Conservation (phyloP, 1,284 basidiomycete genomes). For the Peniophora sp. region DNA sequence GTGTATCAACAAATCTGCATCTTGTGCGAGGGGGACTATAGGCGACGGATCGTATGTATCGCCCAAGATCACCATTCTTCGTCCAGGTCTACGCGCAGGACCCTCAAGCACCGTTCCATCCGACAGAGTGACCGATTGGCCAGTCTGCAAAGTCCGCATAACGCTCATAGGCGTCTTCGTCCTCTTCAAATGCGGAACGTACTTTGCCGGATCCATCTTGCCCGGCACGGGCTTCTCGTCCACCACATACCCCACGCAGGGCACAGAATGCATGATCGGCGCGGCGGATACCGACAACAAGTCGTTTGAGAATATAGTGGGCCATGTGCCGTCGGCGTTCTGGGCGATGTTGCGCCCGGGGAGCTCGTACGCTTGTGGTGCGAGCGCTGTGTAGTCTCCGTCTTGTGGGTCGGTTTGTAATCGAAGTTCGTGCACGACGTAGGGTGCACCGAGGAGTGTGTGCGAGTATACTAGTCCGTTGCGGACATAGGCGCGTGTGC, state of each 20-base stretch:
- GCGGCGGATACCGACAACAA: slow-evolving; percentile 74
- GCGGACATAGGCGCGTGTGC: slow-evolving; percentile 79
- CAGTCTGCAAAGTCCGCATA: slow-evolving; percentile 64
- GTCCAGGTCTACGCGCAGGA: slow-evolving; percentile 57
- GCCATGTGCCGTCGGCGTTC: slow-evolving; percentile 62
- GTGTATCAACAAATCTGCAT: slow-evolving; percentile 68
- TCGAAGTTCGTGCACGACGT: slow-evolving; percentile 87
- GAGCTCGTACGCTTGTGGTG: slow-evolving; percentile 50
- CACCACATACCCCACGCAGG: slow-evolving; percentile 81
- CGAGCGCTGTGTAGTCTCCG: slow-evolving; percentile 40
- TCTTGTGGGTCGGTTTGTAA: slow-evolving; percentile 44
- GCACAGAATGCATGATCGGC: slow-evolving; percentile 76
- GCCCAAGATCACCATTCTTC: slow-evolving; percentile 73
- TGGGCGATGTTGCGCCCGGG: slow-evolving; percentile 64
- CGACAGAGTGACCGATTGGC: slow-evolving; percentile 59
- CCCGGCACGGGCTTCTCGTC: slow-evolving; percentile 70
- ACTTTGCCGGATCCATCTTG: slow-evolving; percentile 62
- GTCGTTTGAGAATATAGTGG: slow-evolving; percentile 50
- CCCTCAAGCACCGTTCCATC: slow-evolving; percentile 77
- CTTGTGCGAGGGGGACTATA: slow-evolving; percentile 47
- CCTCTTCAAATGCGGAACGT: slow-evolving; percentile 58
- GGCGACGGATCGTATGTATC: slow-evolving; percentile 75
- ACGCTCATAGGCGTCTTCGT: slow-evolving; percentile 67
- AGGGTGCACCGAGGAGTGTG: slow-evolving; percentile 62
- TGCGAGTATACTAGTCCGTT: slow-evolving; percentile 66